Base-by-base conservation (phyloP, 2,329 filamentous ascomycete species). In the Colletotrichum falcatum region DNA sequence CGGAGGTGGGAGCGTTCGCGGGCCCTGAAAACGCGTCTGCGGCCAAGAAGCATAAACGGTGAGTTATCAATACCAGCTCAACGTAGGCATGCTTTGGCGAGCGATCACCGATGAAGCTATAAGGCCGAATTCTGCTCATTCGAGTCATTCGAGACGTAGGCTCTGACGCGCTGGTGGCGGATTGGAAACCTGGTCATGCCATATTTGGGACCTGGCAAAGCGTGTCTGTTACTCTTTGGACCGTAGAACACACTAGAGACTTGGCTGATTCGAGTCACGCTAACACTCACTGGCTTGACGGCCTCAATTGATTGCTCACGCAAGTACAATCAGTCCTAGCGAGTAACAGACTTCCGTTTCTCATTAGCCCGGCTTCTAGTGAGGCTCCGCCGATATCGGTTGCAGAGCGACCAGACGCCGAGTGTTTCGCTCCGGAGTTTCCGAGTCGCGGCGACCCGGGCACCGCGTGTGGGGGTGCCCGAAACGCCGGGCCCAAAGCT, bases 401-500 rank as follows among this genome's bases (percentile, higher is more conserved):
- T 44, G 18, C 9, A 20, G 23, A 33, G n/a, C 9, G 5, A 28
- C 5, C n/a, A 23, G 30, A 28, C 26, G 20, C 39, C 56, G 62
- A 61, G 18, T 14, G 35, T 48, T 28, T 26, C 63, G 42, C 63
- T 26, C 44, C 63, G 63, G 56, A 37, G 28, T 26, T 53, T 56
- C 56, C 67, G 63, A 55, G 55, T 70, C 54, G 30, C 59, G 20
- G 48, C 30, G 20, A 16, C 23, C 39, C n/a, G 37, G 48, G 9
- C 37, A 30, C 46, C 48, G 46, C 44, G n/a, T 28, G 20, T 30
- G 20, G n/a, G 44, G 42, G 4, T 44, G 1, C 35, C 67, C 58
- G 67, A 66, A 66, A 61, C 55, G 23, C 33, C 35, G 51, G 51
- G 44, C 48, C 51, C 44, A 54, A 53, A 53, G 11, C 56, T 42